Conservation (phyloP, 345 rosid species). For the Citrus inodora region DNA sequence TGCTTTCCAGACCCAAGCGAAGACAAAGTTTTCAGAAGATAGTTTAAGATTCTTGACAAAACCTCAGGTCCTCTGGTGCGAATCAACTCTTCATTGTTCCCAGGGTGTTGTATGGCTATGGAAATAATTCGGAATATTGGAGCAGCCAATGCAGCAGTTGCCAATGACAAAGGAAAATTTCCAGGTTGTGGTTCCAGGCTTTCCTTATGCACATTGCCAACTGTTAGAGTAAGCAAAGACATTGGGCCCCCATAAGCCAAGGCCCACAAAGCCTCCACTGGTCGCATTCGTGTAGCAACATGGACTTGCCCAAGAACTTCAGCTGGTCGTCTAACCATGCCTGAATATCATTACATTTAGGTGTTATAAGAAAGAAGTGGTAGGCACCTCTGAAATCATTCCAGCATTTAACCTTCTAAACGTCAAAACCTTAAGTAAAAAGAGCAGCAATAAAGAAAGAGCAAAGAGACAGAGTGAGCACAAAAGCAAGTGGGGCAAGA, state of each 20-base stretch:
- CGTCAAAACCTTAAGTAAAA: neutral
- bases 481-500: neutral
- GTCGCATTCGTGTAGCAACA: slow-evolving; percentile 82
- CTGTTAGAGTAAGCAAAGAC: slow-evolving; percentile 86
- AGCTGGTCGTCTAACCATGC: slow-evolving; percentile 81
- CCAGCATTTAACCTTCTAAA: slow-evolving; percentile 5
- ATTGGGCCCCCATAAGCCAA: slow-evolving; percentile 95
- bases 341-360: slow-evolving; percentile 36
- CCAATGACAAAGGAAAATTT: slow-evolving; percentile 49
- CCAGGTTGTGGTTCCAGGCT: slow-evolving; percentile 78
- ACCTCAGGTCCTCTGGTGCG: slow-evolving; percentile 83
- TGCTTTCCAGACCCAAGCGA: slow-evolving; percentile 52
- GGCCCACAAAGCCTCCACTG: slow-evolving; percentile 96
- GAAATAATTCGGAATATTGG: slow-evolving; percentile 85
- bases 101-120: slow-evolving; percentile 76
- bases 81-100: slow-evolving; percentile 86
- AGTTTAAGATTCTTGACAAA: slow-evolving; percentile 78
- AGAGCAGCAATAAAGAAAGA: neutral
- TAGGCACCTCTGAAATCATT: slow-evolving; percentile 1
- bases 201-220: slow-evolving; percentile 66
- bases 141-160: slow-evolving; percentile 79
- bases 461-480: neutral
- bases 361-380: slow-evolving; percentile 14
- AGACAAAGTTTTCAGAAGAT: slow-evolving; percentile 81
- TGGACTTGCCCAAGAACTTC: slow-evolving; percentile 99